A percentile compares a stretch with the other conserved stretches of the same genome.
Evolutionary conservation across 75 land plant genomes (phyloP).

Genomic region (Pseudotsuga menziesii): DNA sequence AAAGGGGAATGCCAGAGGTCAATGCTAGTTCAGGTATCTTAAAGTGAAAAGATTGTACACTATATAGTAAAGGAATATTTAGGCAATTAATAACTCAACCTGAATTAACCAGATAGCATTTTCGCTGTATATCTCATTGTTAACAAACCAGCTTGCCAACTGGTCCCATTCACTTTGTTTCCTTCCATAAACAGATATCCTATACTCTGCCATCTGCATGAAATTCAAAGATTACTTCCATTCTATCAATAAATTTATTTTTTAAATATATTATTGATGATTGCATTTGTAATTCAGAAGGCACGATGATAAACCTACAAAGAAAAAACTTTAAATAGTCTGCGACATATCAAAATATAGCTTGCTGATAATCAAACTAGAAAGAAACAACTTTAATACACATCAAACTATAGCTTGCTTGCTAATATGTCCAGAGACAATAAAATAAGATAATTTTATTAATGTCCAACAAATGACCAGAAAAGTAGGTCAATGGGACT

Average conservation of each 20-base stretch:
- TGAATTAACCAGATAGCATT: constrained; percentile 99
- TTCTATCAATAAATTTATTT: not conserved
- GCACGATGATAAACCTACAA: not conserved
- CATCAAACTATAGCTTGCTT: not conserved
- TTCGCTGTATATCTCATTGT: constrained; percentile 91
- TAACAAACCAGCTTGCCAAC: constrained; percentile 98
- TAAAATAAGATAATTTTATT: too few species aligned
- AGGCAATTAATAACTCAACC: constrained; percentile 29
- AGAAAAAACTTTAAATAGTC: too few species aligned
- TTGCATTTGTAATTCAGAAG: not conserved
- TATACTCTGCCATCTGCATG: constrained; percentile 97
- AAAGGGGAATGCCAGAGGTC: not conserved
- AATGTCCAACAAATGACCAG: too few species aligned
- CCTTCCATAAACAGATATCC: constrained; percentile 94
- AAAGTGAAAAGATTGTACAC: not conserved
- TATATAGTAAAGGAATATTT: not conserved
- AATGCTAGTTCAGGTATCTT: not conserved
- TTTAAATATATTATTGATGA: not conserved
- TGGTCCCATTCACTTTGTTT: constrained; percentile 99
- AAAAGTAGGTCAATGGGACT: too few species aligned
- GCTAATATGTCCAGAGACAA: not conserved
- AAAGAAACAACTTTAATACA: not conserved
- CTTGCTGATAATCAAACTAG: not conserved
- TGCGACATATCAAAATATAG: too few species aligned
- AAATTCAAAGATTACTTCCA: not conserved